A percentile compares a stretch with the other conserved stretches of the same genome.
Conservation (phyloP, 257 asterid genomes). For the Marsdenia floribunda region DNA sequence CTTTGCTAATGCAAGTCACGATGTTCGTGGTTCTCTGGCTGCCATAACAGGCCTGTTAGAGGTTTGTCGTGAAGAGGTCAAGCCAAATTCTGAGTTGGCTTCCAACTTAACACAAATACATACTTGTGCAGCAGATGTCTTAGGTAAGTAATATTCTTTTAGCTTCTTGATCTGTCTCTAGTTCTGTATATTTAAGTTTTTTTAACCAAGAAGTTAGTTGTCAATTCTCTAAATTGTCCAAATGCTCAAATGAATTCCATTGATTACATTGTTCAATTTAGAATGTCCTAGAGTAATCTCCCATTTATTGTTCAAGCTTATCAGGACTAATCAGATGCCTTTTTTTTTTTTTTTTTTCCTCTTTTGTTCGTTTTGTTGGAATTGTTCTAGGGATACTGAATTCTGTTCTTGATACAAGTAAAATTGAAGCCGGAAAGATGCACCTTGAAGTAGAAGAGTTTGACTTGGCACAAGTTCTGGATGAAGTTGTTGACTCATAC, state of each 20-base stretch:
- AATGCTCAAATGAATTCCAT: background rate
- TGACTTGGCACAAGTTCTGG: slow-evolving; percentile 47
- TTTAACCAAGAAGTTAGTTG: background rate
- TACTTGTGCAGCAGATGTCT: slow-evolving; percentile 41
- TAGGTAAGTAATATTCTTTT: slow-evolving; percentile 28
- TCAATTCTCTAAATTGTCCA: background rate
- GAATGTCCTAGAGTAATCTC: background rate
- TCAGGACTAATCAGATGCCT: background rate
- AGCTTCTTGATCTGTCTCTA: background rate
- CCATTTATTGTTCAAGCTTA: background rate
- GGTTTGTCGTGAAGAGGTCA: slow-evolving; percentile 13
- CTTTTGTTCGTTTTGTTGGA: background rate
- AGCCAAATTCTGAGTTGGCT: slow-evolving; percentile 13
- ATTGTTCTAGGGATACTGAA: slow-evolving; percentile 46
- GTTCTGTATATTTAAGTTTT: background rate
- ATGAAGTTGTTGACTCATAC: slow-evolving; percentile 58
- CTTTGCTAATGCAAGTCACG: slow-evolving; percentile 35
- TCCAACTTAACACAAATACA: slow-evolving; percentile 14
- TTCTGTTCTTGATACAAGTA: slow-evolving; percentile 62
- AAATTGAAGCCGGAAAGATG: slow-evolving; percentile 69
- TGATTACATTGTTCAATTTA: too few species aligned
- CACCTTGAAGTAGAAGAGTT: slow-evolving; percentile 66
- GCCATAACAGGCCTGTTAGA: slow-evolving; percentile 28
- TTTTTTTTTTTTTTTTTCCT: background rate
- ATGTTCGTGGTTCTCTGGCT: slow-evolving; percentile 35